phyloP scores from a whole-genome alignment of 805 yeast species.

The Maudiozyma bulderi region DNA sequence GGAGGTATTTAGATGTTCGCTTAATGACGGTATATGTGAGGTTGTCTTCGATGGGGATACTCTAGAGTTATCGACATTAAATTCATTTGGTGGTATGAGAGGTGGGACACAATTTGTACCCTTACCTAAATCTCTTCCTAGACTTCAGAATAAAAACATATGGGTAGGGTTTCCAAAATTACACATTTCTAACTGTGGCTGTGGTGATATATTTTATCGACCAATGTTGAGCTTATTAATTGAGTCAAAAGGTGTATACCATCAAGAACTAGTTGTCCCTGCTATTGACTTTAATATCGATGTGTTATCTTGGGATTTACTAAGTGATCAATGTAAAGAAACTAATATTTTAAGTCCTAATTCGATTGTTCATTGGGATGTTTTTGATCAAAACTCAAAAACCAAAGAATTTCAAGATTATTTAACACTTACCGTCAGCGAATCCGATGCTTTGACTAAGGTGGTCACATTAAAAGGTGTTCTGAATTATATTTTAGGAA shows the following conservation, averaged over 20 bases:
- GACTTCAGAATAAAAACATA: constrained; percentile 9
- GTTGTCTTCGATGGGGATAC: constrained; percentile 10
- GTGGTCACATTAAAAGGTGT: constrained; percentile 31
- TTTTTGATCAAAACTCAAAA: constrained; percentile 9
- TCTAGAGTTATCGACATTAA: constrained; percentile 5
- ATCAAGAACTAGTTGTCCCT: constrained; percentile 14
- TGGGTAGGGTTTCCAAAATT: constrained; percentile 19
- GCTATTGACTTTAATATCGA: constrained; percentile 11
- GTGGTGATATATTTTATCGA: constrained; percentile 12
- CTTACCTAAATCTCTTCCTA: constrained; percentile 11
- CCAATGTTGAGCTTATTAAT: constrained; percentile 12
- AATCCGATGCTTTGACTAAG: constrained; percentile 32
- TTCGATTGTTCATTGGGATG: constrained; percentile 14
- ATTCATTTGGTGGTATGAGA: constrained; percentile 11
- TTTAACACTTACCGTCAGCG: constrained; percentile 32
- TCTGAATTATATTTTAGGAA: constrained; percentile 29
- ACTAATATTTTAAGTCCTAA: constrained; percentile 13
- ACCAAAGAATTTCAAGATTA: constrained; percentile 26
- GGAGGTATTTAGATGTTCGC: constrained; percentile 14
- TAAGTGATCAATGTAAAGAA: constrained; percentile 7
- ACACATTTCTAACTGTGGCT: constrained; percentile 13
- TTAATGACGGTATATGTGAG: constrained; percentile 14
- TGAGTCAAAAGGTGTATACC: constrained; percentile 12
- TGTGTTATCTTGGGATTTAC: constrained; percentile 10
- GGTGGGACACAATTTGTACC: constrained; percentile 18